Conservation (phyloP, 208 protist genomes). For the Acanthamoeba sp. region DNA sequence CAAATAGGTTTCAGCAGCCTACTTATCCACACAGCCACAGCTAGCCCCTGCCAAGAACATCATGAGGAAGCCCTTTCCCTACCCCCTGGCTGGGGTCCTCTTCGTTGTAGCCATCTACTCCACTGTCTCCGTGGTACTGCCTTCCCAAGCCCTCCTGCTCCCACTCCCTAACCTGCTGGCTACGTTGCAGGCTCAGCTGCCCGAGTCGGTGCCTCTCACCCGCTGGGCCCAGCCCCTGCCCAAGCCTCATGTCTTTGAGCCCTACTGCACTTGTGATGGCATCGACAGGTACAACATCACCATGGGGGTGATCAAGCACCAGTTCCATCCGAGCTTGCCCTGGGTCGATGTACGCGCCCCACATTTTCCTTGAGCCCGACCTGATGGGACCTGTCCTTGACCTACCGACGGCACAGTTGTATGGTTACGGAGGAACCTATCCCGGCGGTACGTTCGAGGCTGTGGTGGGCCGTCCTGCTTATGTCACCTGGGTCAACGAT, state of each 20-base stretch:
- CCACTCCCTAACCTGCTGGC: too few relatives aligned
- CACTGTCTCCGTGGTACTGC: too few relatives aligned
- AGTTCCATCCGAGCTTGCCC: conserved; percentile 31
- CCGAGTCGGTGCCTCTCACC: not conserved
- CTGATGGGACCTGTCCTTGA: too few relatives aligned
- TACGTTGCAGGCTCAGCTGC: not conserved
- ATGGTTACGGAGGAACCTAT: conserved; percentile 44
- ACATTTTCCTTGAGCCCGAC: too few relatives aligned
- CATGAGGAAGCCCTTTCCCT: too few relatives aligned
- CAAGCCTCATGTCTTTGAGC: conserved; percentile 4
- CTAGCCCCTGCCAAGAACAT: too few relatives aligned
- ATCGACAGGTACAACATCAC: not conserved
- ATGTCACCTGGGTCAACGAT: not conserved
- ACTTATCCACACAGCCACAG: too few relatives aligned
- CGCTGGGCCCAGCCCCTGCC: conserved; percentile 18
- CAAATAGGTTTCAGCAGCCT: too few relatives aligned
- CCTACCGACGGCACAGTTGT: too few relatives aligned
- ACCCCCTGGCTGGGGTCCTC: too few relatives aligned
- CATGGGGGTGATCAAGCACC: not conserved
- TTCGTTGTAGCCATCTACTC: too few relatives aligned
- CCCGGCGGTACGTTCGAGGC: conserved; percentile 42
- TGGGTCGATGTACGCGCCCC: not conserved
- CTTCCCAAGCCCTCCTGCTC: too few relatives aligned
- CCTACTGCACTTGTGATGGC: not conserved
- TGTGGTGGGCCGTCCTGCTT: not conserved